phyloP scores from a whole-genome alignment of 139 green algal species.

The Pseudopediastrum boryanum region DNA sequence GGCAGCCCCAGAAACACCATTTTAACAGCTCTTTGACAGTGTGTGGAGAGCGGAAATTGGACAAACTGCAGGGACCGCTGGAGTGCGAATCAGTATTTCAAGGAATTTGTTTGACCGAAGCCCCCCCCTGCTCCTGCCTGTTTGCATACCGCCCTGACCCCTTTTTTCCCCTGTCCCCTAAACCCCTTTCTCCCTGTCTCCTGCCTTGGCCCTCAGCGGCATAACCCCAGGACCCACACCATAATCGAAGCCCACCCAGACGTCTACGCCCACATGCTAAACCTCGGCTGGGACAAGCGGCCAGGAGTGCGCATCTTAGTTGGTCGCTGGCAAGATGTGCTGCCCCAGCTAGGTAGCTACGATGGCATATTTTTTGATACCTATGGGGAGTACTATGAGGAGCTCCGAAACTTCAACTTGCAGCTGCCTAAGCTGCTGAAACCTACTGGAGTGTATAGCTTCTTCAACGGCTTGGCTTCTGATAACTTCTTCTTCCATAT shows the following conservation, averaged over 20 bases:
- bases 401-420: conserved; percentile 77
- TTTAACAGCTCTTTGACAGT: too few species aligned
- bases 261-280: conserved; percentile 77
- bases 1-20: too few species aligned
- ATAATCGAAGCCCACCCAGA: conserved; percentile 97
- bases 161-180: too few species aligned
- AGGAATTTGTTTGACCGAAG: too few species aligned
- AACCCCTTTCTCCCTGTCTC: neutral
- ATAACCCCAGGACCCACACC: conserved; percentile 71
- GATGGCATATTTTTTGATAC: conserved; percentile 98
- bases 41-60: too few species aligned
- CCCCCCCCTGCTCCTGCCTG: neutral
- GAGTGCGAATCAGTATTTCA: too few species aligned
- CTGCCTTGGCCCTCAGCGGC: conserved; percentile 19
- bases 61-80: too few species aligned
- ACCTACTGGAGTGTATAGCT: conserved; percentile 86
- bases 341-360: conserved; percentile 66
- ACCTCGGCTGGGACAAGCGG: conserved; percentile 78
- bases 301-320: conserved; percentile 83
- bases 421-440: conserved; percentile 71
- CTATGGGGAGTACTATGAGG: conserved; percentile 83
- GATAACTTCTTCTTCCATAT: conserved; percentile 92
- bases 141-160: too few species aligned
- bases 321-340: conserved; percentile 91
- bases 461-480: conserved; percentile 92